A percentile compares a stretch with the other conserved stretches of the same genome.
These are phyloP conservation scores for Penicillium crystallinum DNA, from an alignment of 495 filamentous ascomycete genomes.

Conservation along the genomic window DNA sequence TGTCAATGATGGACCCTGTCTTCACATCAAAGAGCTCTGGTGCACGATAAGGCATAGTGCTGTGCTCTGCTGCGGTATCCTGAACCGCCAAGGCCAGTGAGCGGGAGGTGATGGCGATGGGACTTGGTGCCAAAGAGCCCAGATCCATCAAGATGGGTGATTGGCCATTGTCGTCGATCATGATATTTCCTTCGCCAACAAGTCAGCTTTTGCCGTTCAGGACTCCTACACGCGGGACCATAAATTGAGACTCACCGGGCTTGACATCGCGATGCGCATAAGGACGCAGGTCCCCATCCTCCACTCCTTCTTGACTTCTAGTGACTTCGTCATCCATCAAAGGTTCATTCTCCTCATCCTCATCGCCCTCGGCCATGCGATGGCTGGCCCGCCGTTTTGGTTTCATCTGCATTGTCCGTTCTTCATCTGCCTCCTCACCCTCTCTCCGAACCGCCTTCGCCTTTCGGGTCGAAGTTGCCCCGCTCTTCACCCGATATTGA, in stretches of 20 bases:
- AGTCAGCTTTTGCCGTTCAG: conserved; percentile 7
- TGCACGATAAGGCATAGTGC: conserved; percentile 96
- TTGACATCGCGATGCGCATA: conserved; percentile 98
- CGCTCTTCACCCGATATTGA: conserved; percentile 66
- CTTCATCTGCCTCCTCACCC: conserved; percentile 57
- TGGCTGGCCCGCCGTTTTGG: conserved; percentile 44
- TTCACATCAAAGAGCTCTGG: conserved; percentile 98
- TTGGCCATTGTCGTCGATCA: conserved; percentile 83
- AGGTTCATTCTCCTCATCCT: conserved; percentile 71
- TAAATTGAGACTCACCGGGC: conserved; percentile 57
- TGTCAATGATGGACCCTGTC: conserved; percentile 86
- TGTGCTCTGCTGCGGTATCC: conserved; percentile 91
- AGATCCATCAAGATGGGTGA: conserved; percentile 98
- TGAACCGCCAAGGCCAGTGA: conserved; percentile 87
- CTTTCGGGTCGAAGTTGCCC: conserved; percentile 48
- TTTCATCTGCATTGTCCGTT: conserved; percentile 51
- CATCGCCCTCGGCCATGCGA: conserved; percentile 41
- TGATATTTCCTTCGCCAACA: conserved; percentile 70
- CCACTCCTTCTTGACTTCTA: conserved; percentile 62
- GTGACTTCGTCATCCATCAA: conserved; percentile 83
- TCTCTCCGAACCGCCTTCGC: conserved; percentile 56
- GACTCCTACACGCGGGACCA: too few species aligned
- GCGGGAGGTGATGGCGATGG: conserved; percentile 87
- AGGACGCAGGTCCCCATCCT: conserved; percentile 65
- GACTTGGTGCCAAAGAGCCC: conserved; percentile 82